phyloP scores from a whole-genome alignment of 768 basidiomycete species.

The Calocera cornea region DNA sequence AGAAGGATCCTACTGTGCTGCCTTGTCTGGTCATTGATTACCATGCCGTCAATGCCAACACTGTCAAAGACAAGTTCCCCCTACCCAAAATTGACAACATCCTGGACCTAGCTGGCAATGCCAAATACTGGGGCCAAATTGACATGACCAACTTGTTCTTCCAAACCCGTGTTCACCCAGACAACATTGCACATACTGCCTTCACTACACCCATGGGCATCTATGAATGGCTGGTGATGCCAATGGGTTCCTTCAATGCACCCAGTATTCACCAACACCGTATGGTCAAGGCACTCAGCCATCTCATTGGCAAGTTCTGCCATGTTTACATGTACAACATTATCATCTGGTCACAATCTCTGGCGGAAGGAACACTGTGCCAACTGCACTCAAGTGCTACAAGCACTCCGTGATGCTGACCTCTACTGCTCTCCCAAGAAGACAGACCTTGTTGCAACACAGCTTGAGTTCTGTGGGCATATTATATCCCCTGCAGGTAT shows the following conservation, averaged over 20 bases:
- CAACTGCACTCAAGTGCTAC: slow-evolving; percentile 11
- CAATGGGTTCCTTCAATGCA: slow-evolving; percentile 16
- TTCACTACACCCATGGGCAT: slow-evolving; percentile 12
- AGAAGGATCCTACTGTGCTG: slow-evolving; percentile 18
- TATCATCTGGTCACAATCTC: too few species aligned
- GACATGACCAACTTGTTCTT: slow-evolving; percentile 27
- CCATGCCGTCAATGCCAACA: slow-evolving; percentile 23
- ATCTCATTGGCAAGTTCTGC: slow-evolving; percentile 9
- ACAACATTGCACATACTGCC: slow-evolving; percentile 12
- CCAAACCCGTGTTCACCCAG: slow-evolving; percentile 24
- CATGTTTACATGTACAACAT: slow-evolving; percentile 16
- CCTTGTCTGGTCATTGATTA: slow-evolving; percentile 31
- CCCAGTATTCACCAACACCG: slow-evolving; percentile 15
- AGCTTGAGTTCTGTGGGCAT: slow-evolving; percentile 10
- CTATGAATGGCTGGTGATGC: slow-evolving; percentile 13
- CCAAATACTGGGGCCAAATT: neutral
- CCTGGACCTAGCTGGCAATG: neutral
- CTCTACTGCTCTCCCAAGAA: slow-evolving; percentile 15
- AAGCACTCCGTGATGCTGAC: slow-evolving; percentile 8
- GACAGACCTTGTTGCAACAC: slow-evolving; percentile 11
- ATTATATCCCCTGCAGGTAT: too few species aligned
- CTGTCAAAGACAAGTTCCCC: slow-evolving; percentile 21
- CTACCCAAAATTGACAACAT: slow-evolving; percentile 9
- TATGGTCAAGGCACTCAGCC: slow-evolving; percentile 13
- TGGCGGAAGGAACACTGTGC: neutral